phyloP scores from a whole-genome alignment of 768 basidiomycete genomes.

The Termitomyces sp. region DNA sequence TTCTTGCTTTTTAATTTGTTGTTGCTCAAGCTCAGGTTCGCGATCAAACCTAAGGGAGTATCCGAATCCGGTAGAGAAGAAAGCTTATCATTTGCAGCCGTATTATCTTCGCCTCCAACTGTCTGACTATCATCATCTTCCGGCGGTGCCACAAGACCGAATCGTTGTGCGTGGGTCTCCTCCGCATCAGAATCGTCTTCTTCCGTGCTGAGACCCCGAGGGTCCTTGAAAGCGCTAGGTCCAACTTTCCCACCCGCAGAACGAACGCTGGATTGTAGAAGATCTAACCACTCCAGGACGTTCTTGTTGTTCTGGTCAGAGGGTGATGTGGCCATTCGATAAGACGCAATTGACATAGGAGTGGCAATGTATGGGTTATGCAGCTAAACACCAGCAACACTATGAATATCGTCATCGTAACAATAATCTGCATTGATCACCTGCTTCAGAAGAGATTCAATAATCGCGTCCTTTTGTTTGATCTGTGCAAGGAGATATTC shows the following conservation, averaged over 20 bases:
- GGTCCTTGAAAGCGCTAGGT: constrained; percentile 39
- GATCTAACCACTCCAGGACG: constrained; percentile 73
- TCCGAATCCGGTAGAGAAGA: constrained; percentile 60
- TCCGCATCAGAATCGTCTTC: constrained; percentile 41
- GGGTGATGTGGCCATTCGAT: constrained; percentile 72
- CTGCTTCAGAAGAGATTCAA: constrained; percentile 81
- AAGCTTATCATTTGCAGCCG: constrained; percentile 38
- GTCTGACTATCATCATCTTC: constrained; percentile 22
- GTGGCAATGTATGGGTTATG: constrained; percentile 81
- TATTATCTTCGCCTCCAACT: constrained; percentile 25
- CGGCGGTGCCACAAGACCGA: constrained; percentile 14
- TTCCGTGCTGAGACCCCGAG: constrained; percentile 24
- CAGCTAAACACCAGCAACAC: constrained; percentile 33
- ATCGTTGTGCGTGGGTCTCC: constrained; percentile 21
- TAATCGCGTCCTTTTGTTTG: constrained; percentile 82
- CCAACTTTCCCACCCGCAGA: constrained; percentile 38
- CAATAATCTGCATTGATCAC: constrained; percentile 26
- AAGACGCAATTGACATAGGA: constrained; percentile 73
- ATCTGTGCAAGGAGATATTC: constrained; percentile 85
- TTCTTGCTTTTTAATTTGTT: constrained; percentile 39
- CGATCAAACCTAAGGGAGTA: constrained; percentile 73
- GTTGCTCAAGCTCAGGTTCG: constrained; percentile 62
- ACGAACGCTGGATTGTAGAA: constrained; percentile 55
- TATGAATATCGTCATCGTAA: background rate
- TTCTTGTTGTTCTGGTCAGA: constrained; percentile 65